A percentile compares a stretch with the other conserved stretches of the same genome.
phyloP scores from a whole-genome alignment of 352 stramenopile species.

The Phytopythium kandeliae region DNA sequence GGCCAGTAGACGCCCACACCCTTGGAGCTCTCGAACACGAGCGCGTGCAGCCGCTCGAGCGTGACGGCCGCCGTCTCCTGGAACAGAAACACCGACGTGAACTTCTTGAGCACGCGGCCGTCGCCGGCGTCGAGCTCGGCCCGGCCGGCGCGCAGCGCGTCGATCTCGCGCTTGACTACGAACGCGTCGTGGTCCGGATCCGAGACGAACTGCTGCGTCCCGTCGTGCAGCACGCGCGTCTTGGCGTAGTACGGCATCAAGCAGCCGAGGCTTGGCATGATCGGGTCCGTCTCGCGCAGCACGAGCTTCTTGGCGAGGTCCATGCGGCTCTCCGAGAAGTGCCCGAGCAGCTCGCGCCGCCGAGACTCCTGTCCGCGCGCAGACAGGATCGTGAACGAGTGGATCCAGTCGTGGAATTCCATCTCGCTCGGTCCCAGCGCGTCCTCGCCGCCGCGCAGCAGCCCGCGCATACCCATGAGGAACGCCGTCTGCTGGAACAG shows the following conservation, averaged over 20 bases:
- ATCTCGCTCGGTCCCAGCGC: conserved; percentile 34
- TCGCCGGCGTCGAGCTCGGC: conserved; percentile 19
- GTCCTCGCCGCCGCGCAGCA: conserved; percentile 26
- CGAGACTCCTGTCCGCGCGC: conserved; percentile 15
- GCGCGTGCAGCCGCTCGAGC: conserved; percentile 33
- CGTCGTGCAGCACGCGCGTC: conserved; percentile 49
- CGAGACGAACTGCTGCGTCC: conserved; percentile 20
- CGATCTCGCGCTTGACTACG: conserved; percentile 29
- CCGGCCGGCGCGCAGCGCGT: conserved; percentile 9
- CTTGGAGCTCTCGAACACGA: conserved; percentile 43
- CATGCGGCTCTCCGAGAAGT: conserved; percentile 55
- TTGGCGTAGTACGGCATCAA: conserved; percentile 25
- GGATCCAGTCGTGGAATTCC: conserved; percentile 71
- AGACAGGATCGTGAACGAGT: conserved; percentile 58
- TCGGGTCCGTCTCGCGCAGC: conserved; percentile 39
- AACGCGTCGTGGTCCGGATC: conserved; percentile 27
- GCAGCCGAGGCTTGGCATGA: conserved; percentile 18
- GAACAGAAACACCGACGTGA: conserved; percentile 59
- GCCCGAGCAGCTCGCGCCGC: conserved; percentile 37
- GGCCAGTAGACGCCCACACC: conserved; percentile 54
- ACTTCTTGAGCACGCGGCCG: conserved; percentile 63
- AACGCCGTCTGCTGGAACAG: conserved; percentile 66
- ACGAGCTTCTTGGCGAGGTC: conserved; percentile 49
- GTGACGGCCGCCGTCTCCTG: conserved; percentile 25
- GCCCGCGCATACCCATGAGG: conserved; percentile 36